These are phyloP conservation scores for Geotrichum restrictum DNA, from an alignment of 1,139 yeast species.

Conservation along the genomic window DNA sequence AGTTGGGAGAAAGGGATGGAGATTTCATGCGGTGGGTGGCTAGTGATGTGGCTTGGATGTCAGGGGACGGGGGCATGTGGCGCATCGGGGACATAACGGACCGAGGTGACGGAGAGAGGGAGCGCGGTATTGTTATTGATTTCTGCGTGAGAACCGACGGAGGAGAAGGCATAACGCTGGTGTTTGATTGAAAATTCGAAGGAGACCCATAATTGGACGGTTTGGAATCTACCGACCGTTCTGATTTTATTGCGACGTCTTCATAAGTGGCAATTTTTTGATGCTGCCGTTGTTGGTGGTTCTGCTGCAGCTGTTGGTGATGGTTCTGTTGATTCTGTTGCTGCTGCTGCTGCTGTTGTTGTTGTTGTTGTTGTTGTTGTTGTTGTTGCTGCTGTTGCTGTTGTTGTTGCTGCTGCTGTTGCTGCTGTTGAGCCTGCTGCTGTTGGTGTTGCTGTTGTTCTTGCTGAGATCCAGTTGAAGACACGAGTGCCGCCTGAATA, in stretches of 20 bases:
- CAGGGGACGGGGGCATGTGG: neutral
- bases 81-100: neutral
- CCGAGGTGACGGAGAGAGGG: neutral
- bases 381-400: too few relatives aligned
- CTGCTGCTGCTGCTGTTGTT: neutral
- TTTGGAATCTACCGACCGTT: neutral
- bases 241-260: too few relatives aligned
- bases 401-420: neutral
- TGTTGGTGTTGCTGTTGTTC: neutral
- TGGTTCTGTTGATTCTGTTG: neutral
- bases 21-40: slow-evolving; percentile 8
- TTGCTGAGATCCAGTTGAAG: neutral
- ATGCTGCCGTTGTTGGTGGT: neutral
- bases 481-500: slow-evolving; percentile 16
- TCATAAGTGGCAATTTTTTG: too few relatives aligned
- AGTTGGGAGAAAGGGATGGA: slow-evolving; percentile 17
- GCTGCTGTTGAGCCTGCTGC: neutral
- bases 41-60: neutral
- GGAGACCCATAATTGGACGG: neutral
- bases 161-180: too few relatives aligned
- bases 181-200: neutral
- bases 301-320: neutral
- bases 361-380: too few relatives aligned
- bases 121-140: neutral
- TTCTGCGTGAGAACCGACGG: neutral